Evolutionary conservation across 2,329 filamentous ascomycete species (phyloP).

Genomic region (Fusarium algeriense): DNA sequence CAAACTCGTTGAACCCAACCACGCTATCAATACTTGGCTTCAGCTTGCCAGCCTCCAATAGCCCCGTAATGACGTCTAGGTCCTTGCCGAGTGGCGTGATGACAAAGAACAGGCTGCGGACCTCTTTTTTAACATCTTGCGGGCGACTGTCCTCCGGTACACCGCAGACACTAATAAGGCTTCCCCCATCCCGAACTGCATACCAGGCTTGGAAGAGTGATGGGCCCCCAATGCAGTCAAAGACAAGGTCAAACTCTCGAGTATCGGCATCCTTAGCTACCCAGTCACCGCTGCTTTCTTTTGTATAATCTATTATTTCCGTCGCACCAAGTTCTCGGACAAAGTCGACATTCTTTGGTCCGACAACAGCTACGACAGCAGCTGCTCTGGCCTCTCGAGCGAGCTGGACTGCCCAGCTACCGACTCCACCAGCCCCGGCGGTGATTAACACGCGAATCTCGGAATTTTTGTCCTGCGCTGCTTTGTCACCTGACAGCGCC

Average conservation of each 20-base stretch:
- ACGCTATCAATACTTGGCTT: conserved; percentile 35
- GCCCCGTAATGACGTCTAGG: conserved; percentile 16
- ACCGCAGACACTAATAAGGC: conserved; percentile 21
- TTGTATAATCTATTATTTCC: conserved; percentile 29
- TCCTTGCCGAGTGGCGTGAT: conserved; percentile 28
- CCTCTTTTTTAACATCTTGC: conserved; percentile 11
- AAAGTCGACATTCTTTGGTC: conserved; percentile 16
- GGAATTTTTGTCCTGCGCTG: conserved; percentile 10
- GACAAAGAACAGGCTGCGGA: conserved; percentile 24
- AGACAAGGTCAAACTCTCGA: conserved; percentile 27
- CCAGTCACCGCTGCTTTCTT: conserved; percentile 23
- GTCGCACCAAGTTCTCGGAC: conserved; percentile 19
- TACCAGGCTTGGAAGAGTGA: conserved; percentile 28
- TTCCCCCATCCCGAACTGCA: conserved; percentile 23
- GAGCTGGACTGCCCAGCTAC: conserved; percentile 32
- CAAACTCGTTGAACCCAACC: conserved; percentile 16
- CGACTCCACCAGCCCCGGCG: conserved; percentile 23
- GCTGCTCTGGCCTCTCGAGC: conserved; percentile 11
- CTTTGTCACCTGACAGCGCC: conserved; percentile 4
- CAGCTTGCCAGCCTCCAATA: conserved; percentile 28
- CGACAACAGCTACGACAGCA: conserved; percentile 7
- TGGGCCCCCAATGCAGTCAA: conserved; percentile 32
- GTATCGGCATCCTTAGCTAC: not conserved
- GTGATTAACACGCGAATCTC: conserved; percentile 24
- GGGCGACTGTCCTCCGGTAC: conserved; percentile 24